phyloP scores from a whole-genome alignment of 2,329 filamentous ascomycete species.

The Diaporthe sp. region DNA sequence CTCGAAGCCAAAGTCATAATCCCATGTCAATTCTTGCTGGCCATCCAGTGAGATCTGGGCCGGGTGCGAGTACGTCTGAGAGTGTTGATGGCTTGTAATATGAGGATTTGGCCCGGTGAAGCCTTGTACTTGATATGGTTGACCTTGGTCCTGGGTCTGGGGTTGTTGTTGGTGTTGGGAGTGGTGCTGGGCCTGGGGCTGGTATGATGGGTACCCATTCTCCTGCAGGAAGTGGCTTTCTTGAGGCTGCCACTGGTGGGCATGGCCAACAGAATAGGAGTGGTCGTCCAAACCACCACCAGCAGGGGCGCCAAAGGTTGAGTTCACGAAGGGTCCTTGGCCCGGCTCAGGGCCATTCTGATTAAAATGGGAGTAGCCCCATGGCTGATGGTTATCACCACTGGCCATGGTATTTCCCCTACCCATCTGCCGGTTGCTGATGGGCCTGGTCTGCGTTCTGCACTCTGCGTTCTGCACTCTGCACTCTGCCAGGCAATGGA shows the following conservation, averaged over 20 bases:
- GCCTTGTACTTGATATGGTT: constrained; percentile 38
- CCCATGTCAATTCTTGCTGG: constrained; percentile 34
- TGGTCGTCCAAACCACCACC: constrained; percentile 30
- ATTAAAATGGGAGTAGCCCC: constrained; percentile 38
- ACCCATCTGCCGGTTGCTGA: background rate
- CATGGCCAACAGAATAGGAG: constrained; percentile 34
- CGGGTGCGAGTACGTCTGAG: constrained; percentile 33
- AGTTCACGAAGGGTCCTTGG: constrained; percentile 37
- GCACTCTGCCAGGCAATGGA: background rate
- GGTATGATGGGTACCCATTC: constrained; percentile 26
- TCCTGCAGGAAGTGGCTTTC: constrained; percentile 35
- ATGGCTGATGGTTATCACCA: constrained; percentile 41
- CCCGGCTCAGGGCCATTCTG: constrained; percentile 37
- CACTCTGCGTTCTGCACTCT: background rate
- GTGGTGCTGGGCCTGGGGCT: constrained; percentile 14
- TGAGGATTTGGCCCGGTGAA: constrained; percentile 30
- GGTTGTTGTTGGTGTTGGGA: background rate
- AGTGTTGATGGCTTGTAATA: constrained; percentile 36
- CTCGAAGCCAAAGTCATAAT: constrained; percentile 39
- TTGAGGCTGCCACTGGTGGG: constrained; percentile 41
- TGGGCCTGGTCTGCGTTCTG: background rate
- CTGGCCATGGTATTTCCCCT: constrained; percentile 30
- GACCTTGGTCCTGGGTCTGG: constrained; percentile 25
- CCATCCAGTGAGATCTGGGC: constrained; percentile 35
- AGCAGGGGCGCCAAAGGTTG: constrained; percentile 34